These are phyloP conservation scores for Coniferiporia weirii DNA, from an alignment of 1,284 basidiomycete species.

Conservation along the genomic window DNA sequence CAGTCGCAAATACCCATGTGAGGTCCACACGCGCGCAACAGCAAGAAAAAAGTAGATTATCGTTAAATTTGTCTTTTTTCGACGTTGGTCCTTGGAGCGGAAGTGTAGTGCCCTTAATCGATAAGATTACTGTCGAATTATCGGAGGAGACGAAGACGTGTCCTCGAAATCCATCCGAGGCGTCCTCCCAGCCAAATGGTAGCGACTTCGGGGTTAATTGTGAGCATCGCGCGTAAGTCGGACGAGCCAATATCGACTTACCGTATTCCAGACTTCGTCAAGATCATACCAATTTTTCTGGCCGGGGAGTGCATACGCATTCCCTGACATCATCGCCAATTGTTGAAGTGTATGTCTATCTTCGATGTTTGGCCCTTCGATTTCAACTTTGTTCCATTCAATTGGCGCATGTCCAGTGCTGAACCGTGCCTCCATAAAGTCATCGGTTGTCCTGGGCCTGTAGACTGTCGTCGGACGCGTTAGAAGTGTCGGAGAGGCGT, in stretches of 20 bases:
- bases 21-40: constrained; percentile 94
- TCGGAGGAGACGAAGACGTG: constrained; percentile 81
- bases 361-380: constrained; percentile 66
- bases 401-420: constrained; percentile 38
- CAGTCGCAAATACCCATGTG: constrained; percentile 75
- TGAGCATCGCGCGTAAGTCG: background rate
- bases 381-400: constrained; percentile 51
- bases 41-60: constrained; percentile 95
- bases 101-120: constrained; percentile 90
- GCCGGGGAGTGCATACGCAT: constrained; percentile 78
- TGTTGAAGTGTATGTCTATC: constrained; percentile 80
- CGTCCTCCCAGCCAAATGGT: constrained; percentile 88
- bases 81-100: constrained; percentile 70
- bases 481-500: constrained; percentile 1
- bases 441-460: constrained; percentile 49
- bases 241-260: constrained; percentile 26
- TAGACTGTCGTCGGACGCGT: constrained; percentile 53
- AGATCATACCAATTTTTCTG: constrained; percentile 81
- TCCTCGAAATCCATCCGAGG: constrained; percentile 82
- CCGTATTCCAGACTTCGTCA: constrained; percentile 68
- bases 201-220: constrained; percentile 48
- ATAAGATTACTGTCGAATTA: constrained; percentile 82
- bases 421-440: constrained; percentile 44
- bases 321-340: constrained; percentile 86
- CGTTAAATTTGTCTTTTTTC: constrained; percentile 93